These are phyloP conservation scores for Collariella sp. DNA, from an alignment of 495 filamentous ascomycete species.

Conservation along the genomic window DNA sequence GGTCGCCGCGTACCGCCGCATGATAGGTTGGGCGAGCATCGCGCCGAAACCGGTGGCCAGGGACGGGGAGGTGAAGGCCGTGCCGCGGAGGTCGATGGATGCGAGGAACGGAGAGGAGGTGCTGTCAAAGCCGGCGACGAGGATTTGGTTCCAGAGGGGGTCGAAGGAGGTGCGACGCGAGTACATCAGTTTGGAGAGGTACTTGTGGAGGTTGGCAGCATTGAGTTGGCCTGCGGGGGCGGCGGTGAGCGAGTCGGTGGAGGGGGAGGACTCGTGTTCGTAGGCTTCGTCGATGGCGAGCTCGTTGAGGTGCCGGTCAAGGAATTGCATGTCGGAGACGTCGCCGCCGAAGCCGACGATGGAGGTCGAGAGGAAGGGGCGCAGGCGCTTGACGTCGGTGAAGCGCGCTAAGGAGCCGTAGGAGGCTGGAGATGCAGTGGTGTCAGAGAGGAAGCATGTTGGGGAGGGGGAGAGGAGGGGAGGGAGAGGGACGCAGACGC, in stretches of 20 bases:
- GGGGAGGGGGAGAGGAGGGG: not conserved
- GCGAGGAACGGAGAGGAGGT: slow-evolving; percentile 78
- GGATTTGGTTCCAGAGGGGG: slow-evolving; percentile 91
- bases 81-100: slow-evolving; percentile 84
- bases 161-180: slow-evolving; percentile 89
- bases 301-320: slow-evolving; percentile 78
- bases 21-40: slow-evolving; percentile 83
- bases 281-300: slow-evolving; percentile 88
- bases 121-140: slow-evolving; percentile 81
- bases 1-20: slow-evolving; percentile 72
- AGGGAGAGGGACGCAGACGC: slow-evolving; percentile 13
- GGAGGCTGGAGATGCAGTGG: slow-evolving; percentile 53
- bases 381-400: slow-evolving; percentile 85
- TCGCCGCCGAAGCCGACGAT: slow-evolving; percentile 87
- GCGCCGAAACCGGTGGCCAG: slow-evolving; percentile 91
- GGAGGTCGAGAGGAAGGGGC: slow-evolving; percentile 66
- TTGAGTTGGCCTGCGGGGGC: slow-evolving; percentile 50
- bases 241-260: slow-evolving; percentile 36
- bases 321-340: slow-evolving; percentile 97
- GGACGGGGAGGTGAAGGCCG: slow-evolving; percentile 76
- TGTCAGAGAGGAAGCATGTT: slow-evolving; percentile 8
- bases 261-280: slow-evolving; percentile 35
- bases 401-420: slow-evolving; percentile 97
- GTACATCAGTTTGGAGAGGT: slow-evolving; percentile 90
- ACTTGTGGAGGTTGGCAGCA: slow-evolving; percentile 92